A percentile compares a stretch with the other conserved stretches of the same genome.
phyloP scores from a whole-genome alignment of 148 eudicot species.

The Rhododendron vialii region DNA sequence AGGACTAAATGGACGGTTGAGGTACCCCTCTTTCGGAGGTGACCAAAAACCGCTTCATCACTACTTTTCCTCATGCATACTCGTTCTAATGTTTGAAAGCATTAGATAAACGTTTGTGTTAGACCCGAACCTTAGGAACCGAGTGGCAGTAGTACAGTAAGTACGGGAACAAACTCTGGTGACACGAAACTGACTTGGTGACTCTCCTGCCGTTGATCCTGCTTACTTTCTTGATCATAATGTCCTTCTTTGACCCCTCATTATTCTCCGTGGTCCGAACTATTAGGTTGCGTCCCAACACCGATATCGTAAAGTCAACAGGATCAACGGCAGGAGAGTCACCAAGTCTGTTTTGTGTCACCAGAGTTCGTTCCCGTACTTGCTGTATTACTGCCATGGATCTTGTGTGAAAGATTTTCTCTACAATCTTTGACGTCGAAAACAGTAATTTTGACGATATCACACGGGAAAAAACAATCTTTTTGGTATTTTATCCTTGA shows the following conservation, averaged over 20 bases:
- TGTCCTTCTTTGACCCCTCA: conserved; percentile 28
- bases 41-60: no score
- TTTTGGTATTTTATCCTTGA: conserved; percentile 43
- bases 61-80: no score
- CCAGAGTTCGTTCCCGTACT: no score
- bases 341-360: no score
- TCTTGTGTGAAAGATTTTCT: neutral
- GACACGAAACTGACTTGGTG: neutral
- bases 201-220: conserved; percentile 34
- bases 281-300: conserved; percentile 36
- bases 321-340: conserved; percentile 37
- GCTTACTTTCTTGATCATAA: conserved; percentile 38
- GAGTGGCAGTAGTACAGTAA: conserved; percentile 54
- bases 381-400: no score
- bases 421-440: conserved; percentile 18
- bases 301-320: conserved; percentile 33
- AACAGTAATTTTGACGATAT: conserved; percentile 41
- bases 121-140: conserved; percentile 43
- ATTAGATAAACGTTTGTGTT: no score
- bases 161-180: conserved; percentile 38
- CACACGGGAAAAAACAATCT: conserved; percentile 44
- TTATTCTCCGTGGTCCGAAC: conserved; percentile 29
- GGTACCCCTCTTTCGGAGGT: no score
- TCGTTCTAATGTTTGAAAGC: no score
- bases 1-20: no score